phyloP scores from a whole-genome alignment of 352 stramenopile species.

The Globisporangium carolinianum region DNA sequence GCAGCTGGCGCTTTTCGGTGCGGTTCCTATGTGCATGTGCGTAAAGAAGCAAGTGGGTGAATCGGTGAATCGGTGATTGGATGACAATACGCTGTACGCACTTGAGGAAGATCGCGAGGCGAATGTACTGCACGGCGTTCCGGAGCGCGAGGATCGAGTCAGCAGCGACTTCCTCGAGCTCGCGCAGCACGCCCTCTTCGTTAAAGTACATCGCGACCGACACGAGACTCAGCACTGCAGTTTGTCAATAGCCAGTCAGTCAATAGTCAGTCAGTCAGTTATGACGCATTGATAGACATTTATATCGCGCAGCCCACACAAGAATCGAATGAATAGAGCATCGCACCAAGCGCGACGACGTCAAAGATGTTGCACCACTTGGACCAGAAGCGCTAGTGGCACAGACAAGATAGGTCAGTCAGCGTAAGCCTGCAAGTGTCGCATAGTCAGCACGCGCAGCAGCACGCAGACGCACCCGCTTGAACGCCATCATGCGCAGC shows the following conservation, averaged over 20 bases:
- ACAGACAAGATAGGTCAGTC: background rate
- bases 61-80: too few relatives aligned
- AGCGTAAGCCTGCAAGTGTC: background rate
- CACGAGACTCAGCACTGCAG: slow-evolving; percentile 64
- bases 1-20: slow-evolving; percentile 31
- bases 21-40: slow-evolving; percentile 31
- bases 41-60: background rate
- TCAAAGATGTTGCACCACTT: slow-evolving; percentile 87
- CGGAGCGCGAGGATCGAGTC: slow-evolving; percentile 71
- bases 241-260: background rate
- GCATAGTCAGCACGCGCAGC: background rate
- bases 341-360: slow-evolving; percentile 54
- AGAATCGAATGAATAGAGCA: too few relatives aligned
- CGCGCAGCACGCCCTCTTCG: slow-evolving; percentile 67
- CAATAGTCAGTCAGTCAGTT: too few relatives aligned
- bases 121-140: slow-evolving; percentile 76
- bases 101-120: slow-evolving; percentile 83
- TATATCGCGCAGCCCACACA: background rate
- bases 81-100: slow-evolving; percentile 11
- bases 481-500: slow-evolving; percentile 77
- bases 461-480: slow-evolving; percentile 26
- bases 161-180: slow-evolving; percentile 77
- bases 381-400: slow-evolving; percentile 60
- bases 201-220: slow-evolving; percentile 83
- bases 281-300: background rate